These are phyloP conservation scores for Gelatoporia subvermispora DNA, from an alignment of 768 basidiomycete genomes.

Conservation along the genomic window DNA sequence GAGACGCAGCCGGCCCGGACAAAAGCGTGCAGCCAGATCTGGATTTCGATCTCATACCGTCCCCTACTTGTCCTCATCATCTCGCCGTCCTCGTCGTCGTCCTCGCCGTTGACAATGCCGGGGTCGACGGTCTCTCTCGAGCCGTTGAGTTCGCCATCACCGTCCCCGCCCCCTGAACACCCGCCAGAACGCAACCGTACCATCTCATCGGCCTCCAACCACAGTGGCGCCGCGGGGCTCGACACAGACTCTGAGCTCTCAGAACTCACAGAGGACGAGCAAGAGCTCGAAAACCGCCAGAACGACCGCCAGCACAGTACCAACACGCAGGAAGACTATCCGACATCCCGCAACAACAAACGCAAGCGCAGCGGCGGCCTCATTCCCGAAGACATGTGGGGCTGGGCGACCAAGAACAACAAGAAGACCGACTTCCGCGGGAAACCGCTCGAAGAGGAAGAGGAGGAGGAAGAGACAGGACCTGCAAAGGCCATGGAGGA, in stretches of 20 bases:
- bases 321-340: constrained; percentile 17
- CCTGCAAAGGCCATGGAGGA: constrained; percentile 57
- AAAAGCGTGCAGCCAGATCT: background rate
- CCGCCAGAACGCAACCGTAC: constrained; percentile 16
- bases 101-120: constrained; percentile 32
- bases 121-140: constrained; percentile 61
- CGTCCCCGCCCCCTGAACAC: constrained; percentile 41
- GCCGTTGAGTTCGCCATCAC: constrained; percentile 64
- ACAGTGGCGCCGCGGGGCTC: constrained; percentile 35
- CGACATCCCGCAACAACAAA: constrained; percentile 31
- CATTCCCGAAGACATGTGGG: constrained; percentile 82
- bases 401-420: constrained; percentile 60
- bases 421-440: constrained; percentile 27
- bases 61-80: background rate
- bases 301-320: constrained; percentile 19
- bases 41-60: background rate
- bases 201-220: constrained; percentile 19
- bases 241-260: constrained; percentile 75
- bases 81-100: constrained; percentile 11
- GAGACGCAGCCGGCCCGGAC: too few relatives aligned
- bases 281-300: constrained; percentile 39
- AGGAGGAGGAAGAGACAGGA: constrained; percentile 40
- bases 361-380: constrained; percentile 49
- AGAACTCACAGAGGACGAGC: constrained; percentile 79
- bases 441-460: constrained; percentile 39